A percentile compares a stretch with the other conserved stretches of the same genome.
These are phyloP conservation scores for Nannochloropsis salina DNA, from an alignment of 108 stramenopile genomes.

Conservation along the genomic window DNA sequence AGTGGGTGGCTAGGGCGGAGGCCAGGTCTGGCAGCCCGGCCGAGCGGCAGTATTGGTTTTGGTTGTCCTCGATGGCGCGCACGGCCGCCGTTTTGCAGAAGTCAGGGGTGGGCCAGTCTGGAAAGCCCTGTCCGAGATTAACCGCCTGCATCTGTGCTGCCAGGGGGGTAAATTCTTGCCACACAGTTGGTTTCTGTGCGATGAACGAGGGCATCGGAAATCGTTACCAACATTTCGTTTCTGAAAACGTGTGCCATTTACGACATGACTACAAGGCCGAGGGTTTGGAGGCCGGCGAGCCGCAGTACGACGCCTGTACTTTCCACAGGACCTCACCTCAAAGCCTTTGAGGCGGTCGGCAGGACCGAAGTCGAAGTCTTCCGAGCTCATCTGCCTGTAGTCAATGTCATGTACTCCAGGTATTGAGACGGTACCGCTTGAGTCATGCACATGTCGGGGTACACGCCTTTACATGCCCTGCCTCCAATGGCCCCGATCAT, in stretches of 20 bases:
- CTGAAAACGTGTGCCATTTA: background rate
- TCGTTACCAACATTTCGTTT: background rate
- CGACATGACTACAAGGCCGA: no score
- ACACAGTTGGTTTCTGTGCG: constrained; percentile 23
- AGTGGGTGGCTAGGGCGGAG: background rate
- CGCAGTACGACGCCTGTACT: no score
- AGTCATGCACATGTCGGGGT: no score
- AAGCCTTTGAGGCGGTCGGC: constrained; percentile 1
- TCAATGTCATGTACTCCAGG: no score
- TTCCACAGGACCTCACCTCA: background rate
- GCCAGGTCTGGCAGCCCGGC: background rate
- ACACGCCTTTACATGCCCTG: no score
- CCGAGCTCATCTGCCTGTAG: constrained; percentile 4
- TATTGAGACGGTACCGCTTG: no score
- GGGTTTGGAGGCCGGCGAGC: no score
- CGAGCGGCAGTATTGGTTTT: constrained; percentile 22
- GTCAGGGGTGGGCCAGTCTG: constrained; percentile 24
- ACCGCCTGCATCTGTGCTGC: background rate
- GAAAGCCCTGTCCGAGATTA: constrained; percentile 33
- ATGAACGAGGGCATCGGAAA: background rate
- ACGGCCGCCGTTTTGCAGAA: constrained; percentile 27
- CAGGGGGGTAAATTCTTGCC: constrained; percentile 30
- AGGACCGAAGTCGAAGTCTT: background rate
- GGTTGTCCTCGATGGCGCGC: background rate
- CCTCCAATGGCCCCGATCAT: no score